Conservation (phyloP, 495 filamentous ascomycete species). For the Tuber microsphaerosporum region DNA sequence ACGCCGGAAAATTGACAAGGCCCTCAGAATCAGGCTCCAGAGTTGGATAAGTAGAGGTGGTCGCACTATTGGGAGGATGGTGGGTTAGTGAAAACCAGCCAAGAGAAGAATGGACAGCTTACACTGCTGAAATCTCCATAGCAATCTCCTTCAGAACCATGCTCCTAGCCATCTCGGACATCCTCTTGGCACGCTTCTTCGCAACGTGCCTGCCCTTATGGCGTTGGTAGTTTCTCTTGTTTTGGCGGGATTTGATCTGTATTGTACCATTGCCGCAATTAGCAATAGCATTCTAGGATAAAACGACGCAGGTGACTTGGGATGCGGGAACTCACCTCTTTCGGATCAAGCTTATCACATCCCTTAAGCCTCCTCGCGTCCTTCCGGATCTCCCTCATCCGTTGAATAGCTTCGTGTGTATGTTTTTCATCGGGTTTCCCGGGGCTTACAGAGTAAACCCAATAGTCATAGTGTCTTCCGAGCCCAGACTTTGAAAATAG, state of each 20-base stretch:
- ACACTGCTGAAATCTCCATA: conserved; percentile 34
- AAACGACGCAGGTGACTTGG: neutral
- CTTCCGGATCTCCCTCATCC: conserved; percentile 31
- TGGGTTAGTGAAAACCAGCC: neutral
- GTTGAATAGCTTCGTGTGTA: conserved; percentile 17
- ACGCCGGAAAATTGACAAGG: conserved; percentile 26
- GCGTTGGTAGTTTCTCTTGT: conserved; percentile 29
- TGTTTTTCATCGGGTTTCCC: conserved; percentile 30
- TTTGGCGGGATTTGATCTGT: conserved; percentile 30
- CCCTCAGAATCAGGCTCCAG: neutral
- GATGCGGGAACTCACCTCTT: conserved; percentile 14
- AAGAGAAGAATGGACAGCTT: neutral
- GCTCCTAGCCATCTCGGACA: conserved; percentile 33
- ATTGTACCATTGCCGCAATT: neutral
- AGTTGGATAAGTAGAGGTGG: neutral
- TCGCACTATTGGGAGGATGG: neutral
- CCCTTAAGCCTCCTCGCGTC: conserved; percentile 26
- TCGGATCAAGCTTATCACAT: conserved; percentile 34
- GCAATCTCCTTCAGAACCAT: conserved; percentile 34
- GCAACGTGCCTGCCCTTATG: conserved; percentile 33
- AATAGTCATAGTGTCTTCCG: conserved; percentile 32
- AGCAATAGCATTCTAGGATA: conserved; percentile 1
- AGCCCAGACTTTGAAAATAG: conserved; percentile 32
- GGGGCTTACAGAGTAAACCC: conserved; percentile 27
- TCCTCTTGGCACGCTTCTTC: conserved; percentile 29